Percentiles rank a stretch among this genome's conserved stretches.
These are phyloP conservation scores for Candida pseudoviswanathii DNA, from an alignment of 1,139 yeast genomes.

Conservation along the genomic window DNA sequence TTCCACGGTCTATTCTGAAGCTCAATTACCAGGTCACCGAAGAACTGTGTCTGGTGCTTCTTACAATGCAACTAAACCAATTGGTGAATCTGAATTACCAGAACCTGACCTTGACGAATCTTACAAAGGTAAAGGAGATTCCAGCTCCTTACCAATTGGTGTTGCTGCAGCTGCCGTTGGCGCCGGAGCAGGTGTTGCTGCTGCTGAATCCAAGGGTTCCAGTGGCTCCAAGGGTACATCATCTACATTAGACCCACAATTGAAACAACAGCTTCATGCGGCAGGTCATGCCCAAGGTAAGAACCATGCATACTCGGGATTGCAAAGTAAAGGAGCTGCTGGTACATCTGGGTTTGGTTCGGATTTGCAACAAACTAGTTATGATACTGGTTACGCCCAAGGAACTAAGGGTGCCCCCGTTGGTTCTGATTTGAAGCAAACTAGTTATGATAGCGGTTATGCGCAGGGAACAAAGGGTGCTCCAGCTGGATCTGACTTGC, in stretches of 20 bases:
- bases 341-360: constrained; percentile 6
- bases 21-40: constrained; percentile 2
- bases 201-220: constrained; percentile 5
- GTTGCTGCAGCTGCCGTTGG: constrained; percentile 15
- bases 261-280: constrained; percentile 9
- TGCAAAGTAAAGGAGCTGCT: background rate
- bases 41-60: constrained; percentile 13
- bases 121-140: background rate
- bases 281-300: constrained; percentile 9
- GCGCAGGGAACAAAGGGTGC: background rate
- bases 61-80: constrained; percentile 13
- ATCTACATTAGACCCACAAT: constrained; percentile 3
- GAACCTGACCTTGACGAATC: constrained; percentile 4
- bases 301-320: background rate
- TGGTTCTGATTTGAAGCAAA: constrained; percentile 4
- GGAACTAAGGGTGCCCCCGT: constrained; percentile 4
- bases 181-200: constrained; percentile 13
- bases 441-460: constrained; percentile 9
- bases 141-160: constrained; percentile 10
- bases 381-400: constrained; percentile 7
- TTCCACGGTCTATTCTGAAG: background rate
- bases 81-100: constrained; percentile 7
- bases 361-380: constrained; percentile 5
- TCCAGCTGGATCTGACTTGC: constrained; percentile 10
- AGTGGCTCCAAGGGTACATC: constrained; percentile 6